These are phyloP conservation scores for Wickerhamiella azyma DNA, from an alignment of 805 yeast species.

Conservation along the genomic window DNA sequence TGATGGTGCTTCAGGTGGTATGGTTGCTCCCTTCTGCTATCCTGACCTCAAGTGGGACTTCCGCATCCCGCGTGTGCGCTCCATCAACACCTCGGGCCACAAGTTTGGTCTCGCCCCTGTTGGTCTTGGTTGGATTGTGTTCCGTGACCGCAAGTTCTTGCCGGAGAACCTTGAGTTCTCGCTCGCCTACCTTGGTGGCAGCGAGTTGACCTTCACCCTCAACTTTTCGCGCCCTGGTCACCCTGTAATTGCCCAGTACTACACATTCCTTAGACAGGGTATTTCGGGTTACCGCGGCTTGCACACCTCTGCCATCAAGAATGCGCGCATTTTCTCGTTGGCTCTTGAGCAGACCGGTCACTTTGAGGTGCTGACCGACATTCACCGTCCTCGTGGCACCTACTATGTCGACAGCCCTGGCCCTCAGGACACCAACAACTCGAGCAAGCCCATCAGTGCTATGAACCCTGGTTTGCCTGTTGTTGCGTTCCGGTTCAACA, in stretches of 20 bases:
- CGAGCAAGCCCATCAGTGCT: slow-evolving; percentile 13
- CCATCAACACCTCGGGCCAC: slow-evolving; percentile 86
- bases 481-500: slow-evolving; percentile 67
- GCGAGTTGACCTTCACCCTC: slow-evolving; percentile 73
- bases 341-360: slow-evolving; percentile 51
- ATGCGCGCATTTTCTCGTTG: slow-evolving; percentile 52
- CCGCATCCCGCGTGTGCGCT: slow-evolving; percentile 56
- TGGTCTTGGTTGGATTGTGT: slow-evolving; percentile 86
- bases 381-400: slow-evolving; percentile 47
- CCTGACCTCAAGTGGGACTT: slow-evolving; percentile 81
- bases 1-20: slow-evolving; percentile 88
- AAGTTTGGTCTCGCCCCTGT: slow-evolving; percentile 84
- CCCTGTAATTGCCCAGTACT: slow-evolving; percentile 81
- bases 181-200: slow-evolving; percentile 73
- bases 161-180: slow-evolving; percentile 66
- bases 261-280: slow-evolving; percentile 60
- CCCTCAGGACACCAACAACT: slow-evolving; percentile 22
- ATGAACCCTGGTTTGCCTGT: slow-evolving; percentile 77
- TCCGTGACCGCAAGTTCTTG: slow-evolving; percentile 51
- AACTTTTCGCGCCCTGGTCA: slow-evolving; percentile 89
- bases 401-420: slow-evolving; percentile 17
- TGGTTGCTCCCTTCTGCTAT: slow-evolving; percentile 71
- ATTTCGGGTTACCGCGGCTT: slow-evolving; percentile 51
- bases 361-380: slow-evolving; percentile 61
- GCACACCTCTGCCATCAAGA: slow-evolving; percentile 49